A percentile compares a stretch with the other conserved stretches of the same genome.
Evolutionary conservation across 371 early-diverging fungal species (phyloP).

Genomic region (Thermomucor indicae-seudaticae): DNA sequence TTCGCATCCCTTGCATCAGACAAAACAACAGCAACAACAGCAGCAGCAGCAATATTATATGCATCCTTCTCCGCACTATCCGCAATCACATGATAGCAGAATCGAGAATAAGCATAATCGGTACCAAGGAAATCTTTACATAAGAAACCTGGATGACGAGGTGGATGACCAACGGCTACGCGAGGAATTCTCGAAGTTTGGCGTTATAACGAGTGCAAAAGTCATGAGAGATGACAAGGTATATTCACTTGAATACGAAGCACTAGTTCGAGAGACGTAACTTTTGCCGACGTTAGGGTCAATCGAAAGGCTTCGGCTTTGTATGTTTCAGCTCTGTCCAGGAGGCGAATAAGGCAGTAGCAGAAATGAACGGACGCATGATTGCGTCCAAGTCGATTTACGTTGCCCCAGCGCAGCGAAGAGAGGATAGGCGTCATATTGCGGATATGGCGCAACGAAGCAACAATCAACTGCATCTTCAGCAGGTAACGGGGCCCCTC

Average conservation of each 20-base stretch:
- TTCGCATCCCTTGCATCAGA: neutral
- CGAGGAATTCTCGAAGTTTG: conserved; percentile 87
- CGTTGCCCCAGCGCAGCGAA: conserved; percentile 95
- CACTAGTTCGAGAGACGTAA: neutral
- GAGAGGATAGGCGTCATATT: conserved; percentile 88
- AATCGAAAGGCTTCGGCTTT: conserved; percentile 84
- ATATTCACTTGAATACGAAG: too few species aligned
- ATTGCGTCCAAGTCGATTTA: conserved; percentile 89
- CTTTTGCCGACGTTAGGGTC: conserved; percentile 21
- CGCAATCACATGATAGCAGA: too few species aligned
- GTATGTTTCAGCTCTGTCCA: conserved; percentile 86
- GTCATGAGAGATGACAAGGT: conserved; percentile 95
- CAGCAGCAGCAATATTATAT: conserved; percentile 1
- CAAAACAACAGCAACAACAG: neutral
- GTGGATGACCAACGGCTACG: conserved; percentile 90
- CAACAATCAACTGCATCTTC: conserved; percentile 55
- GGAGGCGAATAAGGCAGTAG: conserved; percentile 83
- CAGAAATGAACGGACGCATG: conserved; percentile 86
- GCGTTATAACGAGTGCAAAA: conserved; percentile 94
- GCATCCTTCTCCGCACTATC: neutral
- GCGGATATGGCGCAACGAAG: conserved; percentile 71
- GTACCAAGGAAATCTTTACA: conserved; percentile 96
- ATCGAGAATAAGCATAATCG: conserved; percentile 1
- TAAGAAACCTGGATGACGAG: conserved; percentile 94
- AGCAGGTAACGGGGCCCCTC: conserved; percentile 14